phyloP scores from a whole-genome alignment of 2,329 filamentous ascomycete species.

The Colletotrichum musicola region DNA sequence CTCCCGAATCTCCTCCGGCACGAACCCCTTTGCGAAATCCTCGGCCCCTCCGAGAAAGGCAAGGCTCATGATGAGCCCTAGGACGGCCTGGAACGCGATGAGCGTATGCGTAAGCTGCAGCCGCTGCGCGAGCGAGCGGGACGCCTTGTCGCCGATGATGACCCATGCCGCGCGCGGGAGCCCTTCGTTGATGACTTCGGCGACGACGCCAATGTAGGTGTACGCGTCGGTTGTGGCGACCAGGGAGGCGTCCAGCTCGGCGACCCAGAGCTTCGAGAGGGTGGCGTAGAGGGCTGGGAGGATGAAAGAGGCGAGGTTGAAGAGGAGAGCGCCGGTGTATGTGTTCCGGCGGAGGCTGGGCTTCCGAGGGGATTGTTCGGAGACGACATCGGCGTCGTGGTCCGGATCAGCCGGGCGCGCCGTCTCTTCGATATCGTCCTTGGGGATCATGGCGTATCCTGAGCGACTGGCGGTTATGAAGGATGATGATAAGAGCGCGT shows the following conservation, averaged over 20 bases:
- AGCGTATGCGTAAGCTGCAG: slow-evolving; percentile 73
- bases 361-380: not conserved
- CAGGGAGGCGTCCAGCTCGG: slow-evolving; percentile 71
- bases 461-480: not conserved
- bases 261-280: slow-evolving; percentile 78
- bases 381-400: not conserved
- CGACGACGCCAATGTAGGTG: slow-evolving; percentile 76
- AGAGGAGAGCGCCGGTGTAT: slow-evolving; percentile 69
- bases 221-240: slow-evolving; percentile 76
- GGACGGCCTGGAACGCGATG: slow-evolving; percentile 68
- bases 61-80: slow-evolving; percentile 72
- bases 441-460: slow-evolving; percentile 30
- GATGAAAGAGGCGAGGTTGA: slow-evolving; percentile 73
- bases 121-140: slow-evolving; percentile 62
- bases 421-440: slow-evolving; percentile 6
- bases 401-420: not conserved
- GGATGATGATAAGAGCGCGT: slow-evolving; percentile 8
- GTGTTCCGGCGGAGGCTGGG: slow-evolving; percentile 1
- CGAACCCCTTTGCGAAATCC: slow-evolving; percentile 70
- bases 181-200: slow-evolving; percentile 79
- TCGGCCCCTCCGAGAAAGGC: slow-evolving; percentile 67
- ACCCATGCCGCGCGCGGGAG: slow-evolving; percentile 77
- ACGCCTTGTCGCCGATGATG: slow-evolving; percentile 74
- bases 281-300: slow-evolving; percentile 77
- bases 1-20: slow-evolving; percentile 68